phyloP scores from a whole-genome alignment of 306 rosid genomes.

The Herpetospermum pedunculosum region DNA sequence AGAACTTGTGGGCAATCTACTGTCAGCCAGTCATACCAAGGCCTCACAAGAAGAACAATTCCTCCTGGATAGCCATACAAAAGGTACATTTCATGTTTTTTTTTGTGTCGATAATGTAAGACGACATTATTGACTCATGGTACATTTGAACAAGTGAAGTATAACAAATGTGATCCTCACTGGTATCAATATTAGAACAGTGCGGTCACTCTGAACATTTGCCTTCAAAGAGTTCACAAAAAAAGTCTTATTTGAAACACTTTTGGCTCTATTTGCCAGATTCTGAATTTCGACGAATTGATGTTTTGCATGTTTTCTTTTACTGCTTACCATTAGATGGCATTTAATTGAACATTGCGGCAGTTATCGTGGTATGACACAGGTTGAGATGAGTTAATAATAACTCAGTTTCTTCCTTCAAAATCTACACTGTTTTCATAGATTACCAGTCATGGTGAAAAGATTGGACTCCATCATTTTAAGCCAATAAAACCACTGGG shows the following conservation, averaged over 20 bases:
- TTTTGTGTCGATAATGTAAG: background rate
- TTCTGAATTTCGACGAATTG: background rate
- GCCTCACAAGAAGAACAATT: constrained; percentile 69
- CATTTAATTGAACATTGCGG: background rate
- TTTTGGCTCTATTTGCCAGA: background rate
- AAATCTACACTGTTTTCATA: constrained; percentile 12
- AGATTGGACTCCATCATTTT: constrained; percentile 71
- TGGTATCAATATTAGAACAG: background rate
- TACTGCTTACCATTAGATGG: background rate
- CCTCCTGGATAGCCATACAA: constrained; percentile 83
- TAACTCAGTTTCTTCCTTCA: background rate
- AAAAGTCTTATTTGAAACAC: background rate
- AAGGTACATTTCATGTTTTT: constrained; percentile 30
- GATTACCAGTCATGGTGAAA: constrained; percentile 53
- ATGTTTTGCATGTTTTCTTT: background rate
- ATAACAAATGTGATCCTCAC: background rate
- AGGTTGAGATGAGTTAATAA: background rate
- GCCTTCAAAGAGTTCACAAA: background rate
- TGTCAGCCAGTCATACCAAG: constrained; percentile 64
- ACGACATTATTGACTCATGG: background rate
- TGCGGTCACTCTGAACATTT: background rate
- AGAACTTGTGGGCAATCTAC: constrained; percentile 87
- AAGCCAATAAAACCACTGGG: constrained; percentile 78
- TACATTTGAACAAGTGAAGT: background rate
- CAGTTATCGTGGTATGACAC: background rate